A percentile compares a stretch with the other conserved stretches of the same genome.
Conservation (phyloP, 2,329 filamentous ascomycete genomes). For the Colletotrichum sp. region DNA sequence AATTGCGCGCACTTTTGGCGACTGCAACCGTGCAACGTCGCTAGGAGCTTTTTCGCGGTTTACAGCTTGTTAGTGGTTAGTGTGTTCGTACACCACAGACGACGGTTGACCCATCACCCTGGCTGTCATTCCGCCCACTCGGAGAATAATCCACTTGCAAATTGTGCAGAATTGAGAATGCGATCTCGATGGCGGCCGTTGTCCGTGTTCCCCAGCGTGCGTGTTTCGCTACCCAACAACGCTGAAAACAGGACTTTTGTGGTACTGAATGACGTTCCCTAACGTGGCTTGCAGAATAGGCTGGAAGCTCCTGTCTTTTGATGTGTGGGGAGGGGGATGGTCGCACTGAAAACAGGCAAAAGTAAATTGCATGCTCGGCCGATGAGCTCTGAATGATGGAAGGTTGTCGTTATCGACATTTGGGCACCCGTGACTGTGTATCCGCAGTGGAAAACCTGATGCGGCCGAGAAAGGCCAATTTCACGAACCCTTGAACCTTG, state of each 20-base stretch:
- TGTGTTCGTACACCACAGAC: neutral
- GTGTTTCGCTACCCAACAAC: neutral
- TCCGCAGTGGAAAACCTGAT: neutral
- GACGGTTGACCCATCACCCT: neutral
- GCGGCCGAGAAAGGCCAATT: slow-evolving; percentile 9
- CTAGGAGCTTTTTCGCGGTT: slow-evolving; percentile 1
- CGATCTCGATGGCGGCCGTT: slow-evolving; percentile 5
- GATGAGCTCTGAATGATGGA: slow-evolving; percentile 10
- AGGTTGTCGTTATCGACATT: neutral
- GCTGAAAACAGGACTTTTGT: neutral
- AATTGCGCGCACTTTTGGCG: slow-evolving; percentile 1
- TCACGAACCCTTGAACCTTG: slow-evolving; percentile 13
- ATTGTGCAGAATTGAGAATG: neutral
- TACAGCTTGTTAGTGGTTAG: neutral
- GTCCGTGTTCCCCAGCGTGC: neutral
- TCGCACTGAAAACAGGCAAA: neutral
- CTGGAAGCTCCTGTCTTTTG: neutral
- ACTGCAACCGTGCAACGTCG: slow-evolving; percentile 13
- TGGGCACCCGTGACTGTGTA: neutral
- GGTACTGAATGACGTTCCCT: slow-evolving; percentile 5
- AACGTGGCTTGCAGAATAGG: neutral
- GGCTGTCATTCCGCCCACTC: neutral
- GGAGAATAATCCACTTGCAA: neutral
- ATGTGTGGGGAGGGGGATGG: neutral
- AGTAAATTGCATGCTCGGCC: neutral